Evolutionary conservation across 805 yeast species (phyloP).

Genomic region (Kuraishia capsulata): DNA sequence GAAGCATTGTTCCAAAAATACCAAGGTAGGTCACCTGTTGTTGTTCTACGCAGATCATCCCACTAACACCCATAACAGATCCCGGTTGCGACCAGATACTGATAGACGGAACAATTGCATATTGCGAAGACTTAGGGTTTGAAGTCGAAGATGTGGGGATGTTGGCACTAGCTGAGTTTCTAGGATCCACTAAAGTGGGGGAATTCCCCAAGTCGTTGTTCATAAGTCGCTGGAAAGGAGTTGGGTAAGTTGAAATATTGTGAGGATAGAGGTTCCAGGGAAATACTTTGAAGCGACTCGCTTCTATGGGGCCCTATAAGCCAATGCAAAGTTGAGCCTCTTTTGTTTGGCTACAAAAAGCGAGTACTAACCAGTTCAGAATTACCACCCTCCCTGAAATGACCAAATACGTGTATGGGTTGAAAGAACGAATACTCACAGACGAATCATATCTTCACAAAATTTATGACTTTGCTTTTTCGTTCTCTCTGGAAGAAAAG

Average conservation of each 20-base stretch:
- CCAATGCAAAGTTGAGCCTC: no score
- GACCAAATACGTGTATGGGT: conserved; percentile 26
- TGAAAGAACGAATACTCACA: conserved; percentile 22
- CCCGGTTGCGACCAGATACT: conserved; percentile 38
- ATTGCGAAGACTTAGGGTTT: conserved; percentile 56
- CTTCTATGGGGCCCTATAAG: no score
- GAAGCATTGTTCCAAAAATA: conserved; percentile 23
- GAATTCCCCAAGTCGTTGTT: conserved; percentile 42
- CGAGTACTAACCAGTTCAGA: not conserved
- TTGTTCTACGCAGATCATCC: not conserved
- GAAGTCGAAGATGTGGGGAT: conserved; percentile 70
- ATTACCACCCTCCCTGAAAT: conserved; percentile 31
- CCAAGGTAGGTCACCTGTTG: conserved; percentile 8
- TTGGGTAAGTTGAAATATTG: conserved; percentile 6
- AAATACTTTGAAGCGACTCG: no score
- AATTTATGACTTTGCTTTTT: conserved; percentile 67
- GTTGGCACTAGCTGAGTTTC: conserved; percentile 58
- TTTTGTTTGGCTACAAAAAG: not conserved
- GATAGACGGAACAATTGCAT: conserved; percentile 68
- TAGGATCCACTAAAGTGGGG: conserved; percentile 63
- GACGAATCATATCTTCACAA: conserved; percentile 37
- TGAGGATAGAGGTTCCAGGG: no score
- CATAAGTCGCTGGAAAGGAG: conserved; percentile 47
- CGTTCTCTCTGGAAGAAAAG: conserved; percentile 51
- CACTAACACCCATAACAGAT: no score